Evolutionary conservation across 2,329 filamentous ascomycete species (phyloP).

Genomic region (Pseudohalonectria lignicola): DNA sequence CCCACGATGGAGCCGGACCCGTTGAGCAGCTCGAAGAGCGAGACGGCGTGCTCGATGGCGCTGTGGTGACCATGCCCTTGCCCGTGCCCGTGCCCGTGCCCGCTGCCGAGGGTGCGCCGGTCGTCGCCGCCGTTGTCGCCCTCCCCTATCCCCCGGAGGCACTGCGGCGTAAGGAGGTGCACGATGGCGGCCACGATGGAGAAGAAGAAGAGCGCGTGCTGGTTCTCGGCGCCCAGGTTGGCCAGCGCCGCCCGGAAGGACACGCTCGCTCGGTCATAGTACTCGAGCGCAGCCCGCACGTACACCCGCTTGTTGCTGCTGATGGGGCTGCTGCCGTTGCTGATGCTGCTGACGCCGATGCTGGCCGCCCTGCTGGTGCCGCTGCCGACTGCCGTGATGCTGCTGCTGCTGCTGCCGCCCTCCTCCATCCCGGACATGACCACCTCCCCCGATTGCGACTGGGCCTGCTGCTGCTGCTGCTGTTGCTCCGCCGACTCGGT

Average conservation of each 20-base stretch:
- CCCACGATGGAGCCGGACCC: constrained; percentile 1
- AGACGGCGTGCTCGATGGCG: constrained; percentile 1
- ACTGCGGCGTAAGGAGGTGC: constrained; percentile 2
- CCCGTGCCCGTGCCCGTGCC: neutral
- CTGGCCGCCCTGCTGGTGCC: neutral
- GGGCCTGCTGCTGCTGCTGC: neutral
- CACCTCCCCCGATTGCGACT: neutral
- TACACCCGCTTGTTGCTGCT: neutral
- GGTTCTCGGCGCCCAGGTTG: neutral
- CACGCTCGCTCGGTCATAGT: constrained; percentile 1
- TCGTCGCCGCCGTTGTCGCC: neutral
- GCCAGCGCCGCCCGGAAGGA: neutral
- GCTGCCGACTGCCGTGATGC: neutral
- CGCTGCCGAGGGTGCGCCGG: neutral
- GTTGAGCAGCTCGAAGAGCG: constrained; percentile 3
- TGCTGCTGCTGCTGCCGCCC: neutral
- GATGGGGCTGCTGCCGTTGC: neutral
- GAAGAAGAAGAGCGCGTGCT: constrained; percentile 1
- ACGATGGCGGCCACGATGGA: constrained; percentile 1
- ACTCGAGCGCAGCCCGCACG: constrained; percentile 1
- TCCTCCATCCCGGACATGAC: neutral
- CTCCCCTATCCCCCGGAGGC: neutral
- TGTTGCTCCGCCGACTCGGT: neutral
- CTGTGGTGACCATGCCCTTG: constrained; percentile 1
- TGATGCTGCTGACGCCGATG: neutral